These are phyloP conservation scores for Stromatinia cepivora DNA, from an alignment of 2,329 filamentous ascomycete genomes.

Conservation along the genomic window DNA sequence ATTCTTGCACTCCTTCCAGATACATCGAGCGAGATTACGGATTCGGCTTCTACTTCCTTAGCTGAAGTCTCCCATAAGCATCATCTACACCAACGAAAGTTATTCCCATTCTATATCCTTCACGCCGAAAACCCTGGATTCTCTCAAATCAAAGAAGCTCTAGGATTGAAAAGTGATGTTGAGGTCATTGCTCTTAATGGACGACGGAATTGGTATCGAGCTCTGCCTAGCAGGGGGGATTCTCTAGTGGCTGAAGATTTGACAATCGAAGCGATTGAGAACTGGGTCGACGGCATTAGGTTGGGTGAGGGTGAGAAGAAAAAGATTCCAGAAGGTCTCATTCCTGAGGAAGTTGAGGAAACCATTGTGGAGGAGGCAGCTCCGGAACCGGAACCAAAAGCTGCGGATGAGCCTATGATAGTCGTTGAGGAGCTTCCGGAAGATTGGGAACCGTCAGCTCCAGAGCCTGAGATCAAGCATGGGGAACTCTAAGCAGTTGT, in stretches of 20 bases:
- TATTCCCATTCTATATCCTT: conserved; percentile 84
- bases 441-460: conserved; percentile 7
- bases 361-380: conserved; percentile 46
- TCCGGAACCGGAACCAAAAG: conserved; percentile 25
- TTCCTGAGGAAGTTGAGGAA: conserved; percentile 48
- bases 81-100: conserved; percentile 59
- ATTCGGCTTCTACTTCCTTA: conserved; percentile 62
- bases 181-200: conserved; percentile 82
- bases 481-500: conserved; percentile 21
- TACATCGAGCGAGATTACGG: conserved; percentile 42
- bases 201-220: conserved; percentile 83
- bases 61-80: conserved; percentile 78
- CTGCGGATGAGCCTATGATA: conserved; percentile 23
- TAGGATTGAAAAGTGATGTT: conserved; percentile 62
- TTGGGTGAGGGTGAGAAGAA: conserved; percentile 83
- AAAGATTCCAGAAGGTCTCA: conserved; percentile 65
- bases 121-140: conserved; percentile 61
- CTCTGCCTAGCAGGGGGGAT: conserved; percentile 48
- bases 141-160: conserved; percentile 55
- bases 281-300: conserved; percentile 88
- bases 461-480: conserved; percentile 25
- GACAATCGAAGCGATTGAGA: conserved; percentile 65
- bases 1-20: conserved; percentile 71
- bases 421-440: conserved; percentile 15
- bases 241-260: conserved; percentile 48